A percentile compares a stretch with the other conserved stretches of the same genome.
phyloP scores from a whole-genome alignment of 768 basidiomycete genomes.

The Galerina sulciceps region DNA sequence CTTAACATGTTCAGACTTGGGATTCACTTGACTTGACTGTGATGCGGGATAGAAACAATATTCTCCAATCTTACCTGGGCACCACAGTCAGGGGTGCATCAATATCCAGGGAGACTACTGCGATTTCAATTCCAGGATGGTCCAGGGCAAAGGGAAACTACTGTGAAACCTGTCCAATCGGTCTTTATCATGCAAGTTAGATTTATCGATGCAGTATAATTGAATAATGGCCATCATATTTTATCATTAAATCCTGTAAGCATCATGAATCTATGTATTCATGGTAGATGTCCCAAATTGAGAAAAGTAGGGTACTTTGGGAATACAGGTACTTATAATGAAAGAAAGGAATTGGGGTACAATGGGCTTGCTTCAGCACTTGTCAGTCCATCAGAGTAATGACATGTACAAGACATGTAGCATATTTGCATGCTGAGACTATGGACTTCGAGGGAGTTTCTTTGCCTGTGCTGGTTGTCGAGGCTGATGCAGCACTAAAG shows the following conservation, averaged over 20 bases:
- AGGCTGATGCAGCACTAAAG: constrained; percentile 25
- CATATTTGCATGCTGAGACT: neutral
- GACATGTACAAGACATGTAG: too few species aligned
- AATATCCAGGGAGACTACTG: neutral
- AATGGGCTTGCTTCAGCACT: too few species aligned
- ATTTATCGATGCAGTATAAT: neutral
- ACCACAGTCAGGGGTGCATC: neutral
- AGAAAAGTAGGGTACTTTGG: neutral
- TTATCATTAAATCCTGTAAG: neutral
- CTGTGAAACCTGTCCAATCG: constrained; percentile 76
- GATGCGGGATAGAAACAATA: constrained; percentile 59
- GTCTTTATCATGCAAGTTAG: constrained; percentile 38
- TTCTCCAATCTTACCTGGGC: constrained; percentile 12
- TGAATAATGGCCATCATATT: neutral
- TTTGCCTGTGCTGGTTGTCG: constrained; percentile 22
- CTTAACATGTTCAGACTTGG: constrained; percentile 50
- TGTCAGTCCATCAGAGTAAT: too few species aligned
- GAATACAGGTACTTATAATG: neutral
- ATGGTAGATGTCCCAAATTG: neutral
- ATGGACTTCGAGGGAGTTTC: constrained; percentile 23
- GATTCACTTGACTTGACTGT: constrained; percentile 47
- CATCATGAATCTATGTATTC: neutral
- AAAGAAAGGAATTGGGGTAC: neutral
- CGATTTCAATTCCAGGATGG: constrained; percentile 52
- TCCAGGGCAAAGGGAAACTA: constrained; percentile 41